These are phyloP conservation scores for Dictyostelium purpureum DNA, from an alignment of 78 protist genomes.

Conservation along the genomic window DNA sequence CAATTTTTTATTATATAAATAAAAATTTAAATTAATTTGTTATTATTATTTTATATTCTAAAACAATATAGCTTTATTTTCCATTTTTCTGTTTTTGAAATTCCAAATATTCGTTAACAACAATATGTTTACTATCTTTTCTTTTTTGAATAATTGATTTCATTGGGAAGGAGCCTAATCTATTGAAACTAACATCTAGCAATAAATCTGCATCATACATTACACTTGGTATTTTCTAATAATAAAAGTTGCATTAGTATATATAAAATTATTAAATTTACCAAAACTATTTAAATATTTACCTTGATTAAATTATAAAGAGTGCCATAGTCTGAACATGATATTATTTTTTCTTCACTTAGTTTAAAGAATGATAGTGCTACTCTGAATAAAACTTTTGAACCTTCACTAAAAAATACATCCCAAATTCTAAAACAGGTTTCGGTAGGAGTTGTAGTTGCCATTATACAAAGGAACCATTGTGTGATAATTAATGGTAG, in stretches of 20 bases:
- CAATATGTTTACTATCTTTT: constrained; percentile 59
- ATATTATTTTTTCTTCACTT: constrained; percentile 60
- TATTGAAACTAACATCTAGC: constrained; percentile 40
- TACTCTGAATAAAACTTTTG: constrained; percentile 81
- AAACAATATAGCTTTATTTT: no score
- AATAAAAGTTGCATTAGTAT: background rate
- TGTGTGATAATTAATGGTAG: constrained; percentile 67
- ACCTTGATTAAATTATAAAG: constrained; percentile 58
- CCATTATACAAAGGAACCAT: constrained; percentile 85
- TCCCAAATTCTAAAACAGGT: constrained; percentile 88
- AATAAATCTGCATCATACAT: constrained; percentile 54
- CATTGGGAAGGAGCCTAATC: constrained; percentile 63
- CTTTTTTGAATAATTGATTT: constrained; percentile 21
- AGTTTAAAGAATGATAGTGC: constrained; percentile 71
- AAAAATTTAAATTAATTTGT: no score
- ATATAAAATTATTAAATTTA: background rate
- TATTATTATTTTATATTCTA: no score
- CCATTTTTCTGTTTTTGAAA: constrained; percentile 29
- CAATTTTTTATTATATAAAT: no score
- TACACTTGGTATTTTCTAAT: constrained; percentile 28
- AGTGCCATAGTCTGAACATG: constrained; percentile 67
- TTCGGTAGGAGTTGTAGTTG: constrained; percentile 77
- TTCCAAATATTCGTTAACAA: constrained; percentile 22
- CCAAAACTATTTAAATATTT: background rate
- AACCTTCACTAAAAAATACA: constrained; percentile 84